Evolutionary conservation across 306 rosid species (phyloP).

Genomic region (Malus domestica): ASM211411v1 NC_041799.1:33167501-33168000

Average conservation of each 20-base stretch:
- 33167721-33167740: neutral
- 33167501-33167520: neutral
- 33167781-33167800: neutral
- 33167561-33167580: neutral
- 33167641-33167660: neutral
- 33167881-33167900: neutral
- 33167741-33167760: neutral
- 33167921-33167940: neutral
- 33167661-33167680: neutral
- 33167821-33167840: neutral
- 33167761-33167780: neutral
- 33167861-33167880: neutral
- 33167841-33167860: neutral
- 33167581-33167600: neutral
- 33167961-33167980: slow-evolving; percentile 4
- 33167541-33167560: neutral
- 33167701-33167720: neutral
- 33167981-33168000: neutral
- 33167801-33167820: neutral
- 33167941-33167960: neutral
- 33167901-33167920: neutral
- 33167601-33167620: neutral
- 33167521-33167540: neutral
- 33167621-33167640: neutral
- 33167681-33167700: neutral